Conservation (phyloP, 2,329 filamentous ascomycete genomes). For the Furcasterigmium sp. region DNA sequence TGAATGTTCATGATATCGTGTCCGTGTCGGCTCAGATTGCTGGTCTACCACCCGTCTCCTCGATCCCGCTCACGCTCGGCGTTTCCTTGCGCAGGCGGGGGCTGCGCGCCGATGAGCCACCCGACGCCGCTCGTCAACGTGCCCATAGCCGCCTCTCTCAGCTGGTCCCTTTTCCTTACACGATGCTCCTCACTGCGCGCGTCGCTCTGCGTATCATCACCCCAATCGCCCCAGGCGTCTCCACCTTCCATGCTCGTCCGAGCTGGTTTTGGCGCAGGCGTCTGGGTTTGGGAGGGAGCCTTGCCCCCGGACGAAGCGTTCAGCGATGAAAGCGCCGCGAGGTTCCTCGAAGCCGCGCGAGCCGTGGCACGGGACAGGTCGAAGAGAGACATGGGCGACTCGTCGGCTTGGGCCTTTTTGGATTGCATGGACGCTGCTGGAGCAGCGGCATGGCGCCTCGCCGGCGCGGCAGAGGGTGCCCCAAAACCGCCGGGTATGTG, state of each 20-base stretch:
- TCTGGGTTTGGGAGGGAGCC: neutral
- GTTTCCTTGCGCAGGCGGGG: neutral
- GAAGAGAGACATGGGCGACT: conserved; percentile 60
- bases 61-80: too few species aligned
- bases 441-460: conserved; percentile 27
- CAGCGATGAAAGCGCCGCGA: conserved; percentile 49
- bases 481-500: conserved; percentile 53
- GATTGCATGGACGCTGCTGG: conserved; percentile 28
- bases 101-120: conserved; percentile 57
- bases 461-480: conserved; percentile 18
- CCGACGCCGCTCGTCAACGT: conserved; percentile 62
- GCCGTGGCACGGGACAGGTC: conserved; percentile 59
- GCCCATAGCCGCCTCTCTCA: conserved; percentile 62
- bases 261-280: neutral
- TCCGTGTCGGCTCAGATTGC: too few species aligned
- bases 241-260: conserved; percentile 5
- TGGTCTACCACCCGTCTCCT: too few species aligned
- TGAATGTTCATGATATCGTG: too few species aligned
- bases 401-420: conserved; percentile 38
- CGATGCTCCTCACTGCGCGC: conserved; percentile 24
- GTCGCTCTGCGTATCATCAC: conserved; percentile 15
- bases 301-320: conserved; percentile 31
- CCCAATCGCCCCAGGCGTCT: conserved; percentile 8
- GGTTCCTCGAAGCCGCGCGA: conserved; percentile 51
- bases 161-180: conserved; percentile 66